Conservation (phyloP, 2,329 filamentous ascomycete species). For the Fusarium sp. region DNA sequence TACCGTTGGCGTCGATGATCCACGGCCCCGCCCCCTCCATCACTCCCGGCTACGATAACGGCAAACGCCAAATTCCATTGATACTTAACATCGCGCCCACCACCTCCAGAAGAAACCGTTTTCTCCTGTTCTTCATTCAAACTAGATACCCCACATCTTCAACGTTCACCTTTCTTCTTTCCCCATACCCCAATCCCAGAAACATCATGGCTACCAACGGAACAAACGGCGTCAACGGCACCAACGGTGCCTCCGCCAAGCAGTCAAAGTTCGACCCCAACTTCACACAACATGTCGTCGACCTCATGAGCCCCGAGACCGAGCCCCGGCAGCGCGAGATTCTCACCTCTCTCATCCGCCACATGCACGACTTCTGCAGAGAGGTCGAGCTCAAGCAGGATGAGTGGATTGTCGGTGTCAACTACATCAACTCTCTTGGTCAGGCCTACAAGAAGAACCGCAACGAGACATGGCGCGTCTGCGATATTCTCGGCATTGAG, state of each 20-base stretch:
- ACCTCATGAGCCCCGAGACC: constrained; percentile 80
- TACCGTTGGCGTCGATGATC: constrained; percentile 26
- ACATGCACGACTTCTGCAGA: constrained; percentile 84
- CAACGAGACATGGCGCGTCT: constrained; percentile 82
- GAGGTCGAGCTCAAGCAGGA: constrained; percentile 83
- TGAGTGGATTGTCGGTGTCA: constrained; percentile 83
- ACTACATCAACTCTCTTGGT: constrained; percentile 82
- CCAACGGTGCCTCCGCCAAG: constrained; percentile 36
- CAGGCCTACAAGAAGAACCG: constrained; percentile 77
- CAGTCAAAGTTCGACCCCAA: constrained; percentile 75
- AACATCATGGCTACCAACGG: constrained; percentile 35
- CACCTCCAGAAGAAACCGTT: not conserved
- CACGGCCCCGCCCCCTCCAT: constrained; percentile 42
- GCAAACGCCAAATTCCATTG: constrained; percentile 23
- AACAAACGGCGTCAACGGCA: constrained; percentile 31
- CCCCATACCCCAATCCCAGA: not conserved
- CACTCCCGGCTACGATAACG: constrained; percentile 36
- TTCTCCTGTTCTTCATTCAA: not conserved
- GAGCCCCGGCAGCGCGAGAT: constrained; percentile 75
- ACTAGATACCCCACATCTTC: constrained; percentile 17
- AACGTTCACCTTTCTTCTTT: not conserved
- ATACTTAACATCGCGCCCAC: constrained; percentile 24
- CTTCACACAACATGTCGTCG: constrained; percentile 82
- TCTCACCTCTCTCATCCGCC: constrained; percentile 74
- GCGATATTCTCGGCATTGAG: constrained; percentile 81